phyloP scores from a whole-genome alignment of 2,329 filamentous ascomycete genomes.

The Colletotrichum sp. region DNA sequence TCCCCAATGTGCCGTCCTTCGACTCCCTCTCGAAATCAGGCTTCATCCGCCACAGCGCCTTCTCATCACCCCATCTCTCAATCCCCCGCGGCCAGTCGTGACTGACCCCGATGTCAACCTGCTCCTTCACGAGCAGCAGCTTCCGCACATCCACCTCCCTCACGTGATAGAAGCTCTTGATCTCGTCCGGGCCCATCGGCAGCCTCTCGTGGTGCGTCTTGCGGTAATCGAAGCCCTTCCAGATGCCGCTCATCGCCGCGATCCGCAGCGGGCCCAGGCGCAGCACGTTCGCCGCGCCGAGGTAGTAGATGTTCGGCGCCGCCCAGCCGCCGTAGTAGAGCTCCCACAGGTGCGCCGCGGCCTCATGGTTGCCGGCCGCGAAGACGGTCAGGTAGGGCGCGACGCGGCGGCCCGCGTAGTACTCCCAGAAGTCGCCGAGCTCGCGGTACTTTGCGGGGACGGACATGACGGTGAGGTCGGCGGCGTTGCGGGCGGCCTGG shows the following conservation, averaged over 20 bases:
- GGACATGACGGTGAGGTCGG: constrained; percentile 87
- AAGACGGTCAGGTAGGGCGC: constrained; percentile 94
- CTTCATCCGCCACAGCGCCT: constrained; percentile 75
- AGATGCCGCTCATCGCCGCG: constrained; percentile 90
- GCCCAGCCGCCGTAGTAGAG: constrained; percentile 98
- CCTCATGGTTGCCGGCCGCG: constrained; percentile 94
- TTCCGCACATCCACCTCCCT: constrained; percentile 92
- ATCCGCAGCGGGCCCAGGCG: constrained; percentile 85
- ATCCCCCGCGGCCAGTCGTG: constrained; percentile 94
- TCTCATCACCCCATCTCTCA: constrained; percentile 77
- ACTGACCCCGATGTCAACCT: constrained; percentile 89
- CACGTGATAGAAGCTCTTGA: constrained; percentile 87
- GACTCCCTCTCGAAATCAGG: constrained; percentile 79
- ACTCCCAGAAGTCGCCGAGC: constrained; percentile 92
- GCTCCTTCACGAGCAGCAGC: constrained; percentile 80
- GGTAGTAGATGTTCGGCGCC: constrained; percentile 95
- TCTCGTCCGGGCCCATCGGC: constrained; percentile 79
- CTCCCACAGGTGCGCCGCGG: constrained; percentile 87
- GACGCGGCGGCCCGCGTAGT: constrained; percentile 79
- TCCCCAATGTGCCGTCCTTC: constrained; percentile 76
- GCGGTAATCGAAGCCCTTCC: constrained; percentile 88
- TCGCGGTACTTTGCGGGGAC: constrained; percentile 87
- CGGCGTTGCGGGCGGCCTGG: constrained; percentile 81
- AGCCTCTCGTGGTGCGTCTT: constrained; percentile 85
- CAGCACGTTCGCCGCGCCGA: constrained; percentile 90